These are phyloP conservation scores for Kokia cookei DNA, from an alignment of 441 rosid genomes.

Conservation along the genomic window DNA sequence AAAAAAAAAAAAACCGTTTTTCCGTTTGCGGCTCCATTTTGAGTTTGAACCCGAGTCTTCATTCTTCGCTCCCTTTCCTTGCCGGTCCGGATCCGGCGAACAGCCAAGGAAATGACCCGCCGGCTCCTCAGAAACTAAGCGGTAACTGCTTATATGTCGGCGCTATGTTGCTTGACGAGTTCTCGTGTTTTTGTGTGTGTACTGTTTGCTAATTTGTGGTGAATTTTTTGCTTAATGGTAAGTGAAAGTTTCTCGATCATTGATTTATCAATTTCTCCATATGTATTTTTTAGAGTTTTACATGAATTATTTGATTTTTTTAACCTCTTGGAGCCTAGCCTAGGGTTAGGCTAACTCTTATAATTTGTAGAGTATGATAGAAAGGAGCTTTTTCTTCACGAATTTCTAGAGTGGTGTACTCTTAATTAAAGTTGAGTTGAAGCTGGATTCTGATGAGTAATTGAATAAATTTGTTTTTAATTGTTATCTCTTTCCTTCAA, in stretches of 20 bases:
- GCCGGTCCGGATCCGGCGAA: conserved; percentile 3
- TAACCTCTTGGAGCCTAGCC: neutral
- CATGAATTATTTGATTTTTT: neutral
- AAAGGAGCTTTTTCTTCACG: no score
- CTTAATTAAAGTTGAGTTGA: neutral
- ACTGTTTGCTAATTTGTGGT: neutral
- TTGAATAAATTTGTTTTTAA: neutral
- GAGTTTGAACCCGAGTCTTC: conserved; percentile 4
- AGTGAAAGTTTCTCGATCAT: neutral
- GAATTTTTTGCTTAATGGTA: neutral
- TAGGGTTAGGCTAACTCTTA: neutral
- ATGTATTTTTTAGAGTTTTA: neutral
- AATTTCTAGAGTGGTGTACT: neutral
- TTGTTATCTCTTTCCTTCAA: neutral
- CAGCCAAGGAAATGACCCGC: conserved; percentile 3
- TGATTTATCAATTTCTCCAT: neutral
- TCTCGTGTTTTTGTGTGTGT: neutral
- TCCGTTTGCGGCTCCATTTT: neutral
- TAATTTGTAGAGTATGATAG: neutral
- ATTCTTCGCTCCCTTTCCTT: neutral
- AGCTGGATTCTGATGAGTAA: neutral
- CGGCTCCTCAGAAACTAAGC: neutral
- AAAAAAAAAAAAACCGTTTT: neutral
- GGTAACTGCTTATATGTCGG: neutral
- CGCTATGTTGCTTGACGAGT: neutral